Percentiles rank a stretch among this genome's conserved stretches.
Evolutionary conservation across 805 yeast species (phyloP).

Genomic region (Nakazawaea ambrosiae): DNA sequence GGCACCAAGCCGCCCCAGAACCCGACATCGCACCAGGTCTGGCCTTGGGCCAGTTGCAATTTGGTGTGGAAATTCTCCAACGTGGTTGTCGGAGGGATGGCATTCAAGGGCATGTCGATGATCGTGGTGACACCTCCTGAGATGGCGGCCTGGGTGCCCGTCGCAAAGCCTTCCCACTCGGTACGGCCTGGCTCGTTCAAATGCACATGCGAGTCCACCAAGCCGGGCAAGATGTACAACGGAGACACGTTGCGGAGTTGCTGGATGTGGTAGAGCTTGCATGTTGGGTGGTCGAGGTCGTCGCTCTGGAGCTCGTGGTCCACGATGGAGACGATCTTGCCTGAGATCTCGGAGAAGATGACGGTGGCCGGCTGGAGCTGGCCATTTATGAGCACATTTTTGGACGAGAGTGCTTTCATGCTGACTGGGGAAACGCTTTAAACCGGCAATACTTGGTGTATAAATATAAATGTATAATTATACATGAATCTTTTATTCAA

Average conservation of each 20-base stretch:
- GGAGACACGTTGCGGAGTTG: conserved; percentile 54
- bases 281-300: conserved; percentile 38
- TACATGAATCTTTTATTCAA: no score
- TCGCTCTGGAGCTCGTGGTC: conserved; percentile 26
- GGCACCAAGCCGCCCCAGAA: conserved; percentile 98
- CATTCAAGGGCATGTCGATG: conserved; percentile 93
- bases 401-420: conserved; percentile 51
- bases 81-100: conserved; percentile 92
- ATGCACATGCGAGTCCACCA: conserved; percentile 92
- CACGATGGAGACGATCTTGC: conserved; percentile 54
- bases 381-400: conserved; percentile 45
- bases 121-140: conserved; percentile 96
- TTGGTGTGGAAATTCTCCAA: conserved; percentile 68
- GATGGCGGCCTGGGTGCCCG: conserved; percentile 92
- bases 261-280: conserved; percentile 33
- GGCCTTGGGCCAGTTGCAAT: conserved; percentile 68
- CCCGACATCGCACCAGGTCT: conserved; percentile 89
- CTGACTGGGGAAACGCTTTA: no score
- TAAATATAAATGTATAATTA: no score
- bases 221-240: conserved; percentile 71
- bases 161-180: conserved; percentile 97
- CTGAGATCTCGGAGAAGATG: conserved; percentile 47
- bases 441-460: no score
- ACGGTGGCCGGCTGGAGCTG: conserved; percentile 53
- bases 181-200: conserved; percentile 97